Base-by-base conservation (phyloP, 306 rosid genomes). In the Dalbergia cochinchinensis region DNA sequence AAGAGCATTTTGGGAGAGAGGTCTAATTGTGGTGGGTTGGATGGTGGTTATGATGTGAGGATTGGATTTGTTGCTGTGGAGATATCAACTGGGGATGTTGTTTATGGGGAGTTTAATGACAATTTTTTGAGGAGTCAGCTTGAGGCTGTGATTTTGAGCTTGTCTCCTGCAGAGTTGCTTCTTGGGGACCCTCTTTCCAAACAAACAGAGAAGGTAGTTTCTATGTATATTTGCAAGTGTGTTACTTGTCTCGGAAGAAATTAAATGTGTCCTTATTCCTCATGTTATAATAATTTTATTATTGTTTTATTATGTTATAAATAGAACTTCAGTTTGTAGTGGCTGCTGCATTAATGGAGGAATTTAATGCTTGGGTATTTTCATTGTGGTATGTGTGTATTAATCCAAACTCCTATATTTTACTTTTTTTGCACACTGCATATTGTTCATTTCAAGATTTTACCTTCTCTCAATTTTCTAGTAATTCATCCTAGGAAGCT, bases 101-200 rank as follows among this genome's bases (percentile, higher is more conserved):
- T 90, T 61, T 89, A 87, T 71, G 90, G 94, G 68, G 96, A 92
- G 86, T 90, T 88, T 61, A 15, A 83, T 51, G 99, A 95, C 71
- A 81, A 76, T 62, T 91, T 85, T 76, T 78, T 95, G 90, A 90
- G 98, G 84, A 86, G 81, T 77, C 89, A 84, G 41, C 91, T 92
- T 80, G 99, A 95, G 82, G 95, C 94, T 71, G 83, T 85, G 73
- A 15, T 91, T 72, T 69, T 90, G 80, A 92, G 85, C 82, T 83
- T 92, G 87, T 87, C 91, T 55, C 98, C 99, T 4, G 91, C 94
- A 4, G 98, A 95, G 85, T 82, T 95, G 82, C 97, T 95, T 90
- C 88, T 95, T 76, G 99, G 92, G 51, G 88, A 85, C 35, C 99
- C 97, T 7, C 88, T 95, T 66, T 92, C 99, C 5, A 85, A 83